Conservation (phyloP, 306 rosid species). For the Casuarina equisetifolia region DNA sequence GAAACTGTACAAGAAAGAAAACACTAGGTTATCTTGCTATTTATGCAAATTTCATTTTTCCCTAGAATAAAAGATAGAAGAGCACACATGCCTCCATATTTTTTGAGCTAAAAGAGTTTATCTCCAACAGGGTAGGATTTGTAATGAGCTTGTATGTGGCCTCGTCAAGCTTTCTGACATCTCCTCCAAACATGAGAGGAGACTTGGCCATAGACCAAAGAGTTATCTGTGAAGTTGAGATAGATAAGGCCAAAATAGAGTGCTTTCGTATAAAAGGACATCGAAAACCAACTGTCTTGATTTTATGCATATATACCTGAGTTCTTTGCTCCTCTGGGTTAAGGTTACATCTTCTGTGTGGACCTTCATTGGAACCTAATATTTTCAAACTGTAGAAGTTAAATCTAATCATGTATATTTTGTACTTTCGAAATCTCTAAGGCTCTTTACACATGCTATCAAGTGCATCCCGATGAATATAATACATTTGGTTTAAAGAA, state of each 20-base stretch:
- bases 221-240: constrained; percentile 60
- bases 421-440: constrained; percentile 15
- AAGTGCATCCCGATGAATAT: constrained; percentile 13
- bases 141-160: constrained; percentile 53
- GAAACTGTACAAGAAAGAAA: constrained; percentile 60
- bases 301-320: constrained; percentile 52
- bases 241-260: constrained; percentile 17
- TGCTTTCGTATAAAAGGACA: constrained; percentile 1
- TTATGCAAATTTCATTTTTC: constrained; percentile 14
- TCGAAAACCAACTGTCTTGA: constrained; percentile 16
- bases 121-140: constrained; percentile 73
- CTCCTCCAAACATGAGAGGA: constrained; percentile 98
- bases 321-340: constrained; percentile 67
- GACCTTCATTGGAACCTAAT: constrained; percentile 79
- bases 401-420: constrained; percentile 11
- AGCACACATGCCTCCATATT: constrained; percentile 74
- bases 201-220: constrained; percentile 92
- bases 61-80: constrained; percentile 12
- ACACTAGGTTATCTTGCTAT: constrained; percentile 7
- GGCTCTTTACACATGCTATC: background rate
- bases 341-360: constrained; percentile 60
- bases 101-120: constrained; percentile 66
- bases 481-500: background rate
- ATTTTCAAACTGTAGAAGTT: constrained; percentile 11
- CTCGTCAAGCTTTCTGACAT: constrained; percentile 66